Evolutionary conservation across 352 stramenopile genomes (phyloP).

Genomic region (Globisporangium canariense): DNA sequence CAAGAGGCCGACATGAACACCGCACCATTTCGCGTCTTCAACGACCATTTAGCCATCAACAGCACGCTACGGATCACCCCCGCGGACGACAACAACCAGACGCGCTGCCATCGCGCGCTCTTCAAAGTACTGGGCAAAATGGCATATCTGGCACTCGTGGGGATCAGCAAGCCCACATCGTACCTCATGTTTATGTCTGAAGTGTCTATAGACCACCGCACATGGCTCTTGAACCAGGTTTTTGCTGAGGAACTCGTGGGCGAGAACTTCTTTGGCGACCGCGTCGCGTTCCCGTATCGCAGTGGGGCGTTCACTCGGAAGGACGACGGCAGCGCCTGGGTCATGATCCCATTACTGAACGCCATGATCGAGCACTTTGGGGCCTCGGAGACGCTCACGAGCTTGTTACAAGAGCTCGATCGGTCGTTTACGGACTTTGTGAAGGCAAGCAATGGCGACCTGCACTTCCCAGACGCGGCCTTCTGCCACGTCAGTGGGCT

Average conservation of each 20-base stretch:
- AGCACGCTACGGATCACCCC: constrained; percentile 10
- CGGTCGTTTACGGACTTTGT: constrained; percentile 28
- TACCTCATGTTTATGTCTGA: constrained; percentile 55
- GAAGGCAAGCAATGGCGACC: constrained; percentile 25
- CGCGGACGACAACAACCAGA: constrained; percentile 22
- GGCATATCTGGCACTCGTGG: constrained; percentile 32
- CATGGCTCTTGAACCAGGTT: constrained; percentile 30
- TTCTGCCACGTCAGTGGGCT: constrained; percentile 30
- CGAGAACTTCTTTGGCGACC: constrained; percentile 35
- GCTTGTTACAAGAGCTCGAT: constrained; percentile 27
- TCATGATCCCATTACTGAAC: constrained; percentile 28
- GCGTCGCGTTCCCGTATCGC: constrained; percentile 30
- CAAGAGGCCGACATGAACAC: constrained; percentile 20
- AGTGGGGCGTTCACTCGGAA: constrained; percentile 32
- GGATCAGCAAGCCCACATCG: constrained; percentile 28
- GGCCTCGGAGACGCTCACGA: constrained; percentile 14
- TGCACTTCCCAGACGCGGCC: constrained; percentile 39
- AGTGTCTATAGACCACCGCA: constrained; percentile 25
- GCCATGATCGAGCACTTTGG: constrained; percentile 31
- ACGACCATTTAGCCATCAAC: constrained; percentile 18
- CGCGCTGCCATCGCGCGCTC: constrained; percentile 38
- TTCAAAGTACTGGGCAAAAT: constrained; percentile 46
- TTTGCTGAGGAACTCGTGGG: constrained; percentile 29
- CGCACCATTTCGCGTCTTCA: constrained; percentile 31
- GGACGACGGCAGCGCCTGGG: constrained; percentile 43